Evolutionary conservation across 805 yeast species (phyloP), one percentile per base, ranked within the genome.

Genomic region (Ogataea trehalophila): DNA sequence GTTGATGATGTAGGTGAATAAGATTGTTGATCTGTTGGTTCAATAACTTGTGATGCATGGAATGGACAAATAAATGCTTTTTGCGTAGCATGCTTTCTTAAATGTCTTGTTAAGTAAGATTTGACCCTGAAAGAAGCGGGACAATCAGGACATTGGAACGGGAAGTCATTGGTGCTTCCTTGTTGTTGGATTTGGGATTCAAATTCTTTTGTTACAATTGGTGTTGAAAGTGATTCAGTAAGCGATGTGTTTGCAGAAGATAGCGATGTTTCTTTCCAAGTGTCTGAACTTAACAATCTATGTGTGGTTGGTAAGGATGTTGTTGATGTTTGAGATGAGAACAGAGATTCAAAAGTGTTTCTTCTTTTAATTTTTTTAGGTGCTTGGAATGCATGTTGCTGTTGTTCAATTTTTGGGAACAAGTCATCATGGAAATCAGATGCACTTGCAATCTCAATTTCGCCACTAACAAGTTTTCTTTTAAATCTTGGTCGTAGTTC

Each of bases 21-120:
- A 26, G 43, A 26, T 26, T 26, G 14, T 37, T 14, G 9, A 48
- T 65, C 52, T 18, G 38, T 51, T 17, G 55, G 45, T 39, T 39
- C 16, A 39, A 39, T 17, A n/a, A 33, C 41, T 39, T 39, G 41
- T 9, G 41, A 39, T 13, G 60, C 51, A 59, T 71, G 77, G 65
- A 72, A 79, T 2, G 83, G 83, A 56, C 83, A 79, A 40, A 67
- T 56, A 61, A 73, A 79, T n/a, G 82, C 81, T 59, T 75, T 77
- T 44, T 70, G 62, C 8, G 64, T 46, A 20, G 73, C 68, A 60
- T 79, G 83, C 52, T 77, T 78, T 60, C 75, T 77, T 66, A 72
- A 61, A 58, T 79, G 83, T 48, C 83, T 69, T 1, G 81, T 77
- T 46, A 79, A 67, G 57, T 79, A 79, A 5, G 80, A 76, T 52